phyloP scores from a whole-genome alignment of 805 yeast genomes.

The Ogataea kodamae region DNA sequence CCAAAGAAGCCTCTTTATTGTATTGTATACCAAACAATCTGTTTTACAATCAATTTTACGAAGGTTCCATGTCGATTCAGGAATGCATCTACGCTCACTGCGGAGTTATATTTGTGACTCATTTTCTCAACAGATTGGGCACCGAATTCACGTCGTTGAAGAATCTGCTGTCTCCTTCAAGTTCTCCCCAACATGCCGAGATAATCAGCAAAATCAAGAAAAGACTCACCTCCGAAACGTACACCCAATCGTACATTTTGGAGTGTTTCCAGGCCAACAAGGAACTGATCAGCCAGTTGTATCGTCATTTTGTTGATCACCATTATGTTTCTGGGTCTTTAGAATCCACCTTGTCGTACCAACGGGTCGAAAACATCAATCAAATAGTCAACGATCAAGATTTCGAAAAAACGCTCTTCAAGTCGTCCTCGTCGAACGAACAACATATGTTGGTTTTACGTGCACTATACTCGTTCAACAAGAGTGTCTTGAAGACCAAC shows the following conservation, averaged over 20 bases:
- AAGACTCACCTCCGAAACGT: constrained; percentile 89
- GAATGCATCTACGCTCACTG: constrained; percentile 94
- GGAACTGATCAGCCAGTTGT: constrained; percentile 73
- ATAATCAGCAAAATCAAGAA: constrained; percentile 77
- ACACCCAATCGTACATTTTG: constrained; percentile 77
- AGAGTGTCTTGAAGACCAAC: constrained; percentile 86
- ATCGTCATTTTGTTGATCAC: constrained; percentile 85
- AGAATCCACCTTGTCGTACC: constrained; percentile 81
- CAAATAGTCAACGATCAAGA: constrained; percentile 74
- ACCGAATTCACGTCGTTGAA: constrained; percentile 76
- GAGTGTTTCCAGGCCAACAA: constrained; percentile 70
- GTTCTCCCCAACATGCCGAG: constrained; percentile 66
- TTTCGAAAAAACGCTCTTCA: constrained; percentile 61
- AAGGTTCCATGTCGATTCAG: constrained; percentile 81
- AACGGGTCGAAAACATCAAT: constrained; percentile 73
- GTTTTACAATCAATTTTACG: constrained; percentile 69
- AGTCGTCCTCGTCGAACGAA: constrained; percentile 77
- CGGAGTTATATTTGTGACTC: constrained; percentile 88
- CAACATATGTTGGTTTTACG: constrained; percentile 73
- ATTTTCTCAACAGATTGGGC: constrained; percentile 91
- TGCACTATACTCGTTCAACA: constrained; percentile 81
- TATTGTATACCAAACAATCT: constrained; percentile 87
- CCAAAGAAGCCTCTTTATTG: constrained; percentile 88
- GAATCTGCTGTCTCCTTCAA: constrained; percentile 57
- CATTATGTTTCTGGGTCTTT: constrained; percentile 74